Conservation (phyloP, 306 rosid species). For the Rosa persica region DNA sequence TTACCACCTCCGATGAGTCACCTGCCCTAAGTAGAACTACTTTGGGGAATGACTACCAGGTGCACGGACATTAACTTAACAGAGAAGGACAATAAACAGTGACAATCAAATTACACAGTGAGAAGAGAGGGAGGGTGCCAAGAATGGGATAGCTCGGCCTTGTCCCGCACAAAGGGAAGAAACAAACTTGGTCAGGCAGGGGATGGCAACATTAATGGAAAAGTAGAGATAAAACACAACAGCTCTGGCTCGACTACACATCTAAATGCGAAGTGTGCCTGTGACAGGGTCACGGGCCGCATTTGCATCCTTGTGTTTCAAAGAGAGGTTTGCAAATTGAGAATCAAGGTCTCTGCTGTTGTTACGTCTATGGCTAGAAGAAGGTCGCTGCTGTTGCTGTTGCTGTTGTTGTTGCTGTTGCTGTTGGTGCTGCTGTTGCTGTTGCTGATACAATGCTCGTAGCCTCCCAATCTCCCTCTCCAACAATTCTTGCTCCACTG, state of each 20-base stretch:
- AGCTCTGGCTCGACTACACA: constrained; percentile 35
- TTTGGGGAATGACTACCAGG: constrained; percentile 81
- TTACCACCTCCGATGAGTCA: constrained; percentile 90
- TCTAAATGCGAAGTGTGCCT: constrained; percentile 71
- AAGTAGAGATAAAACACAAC: constrained; percentile 35
- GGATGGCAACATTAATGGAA: constrained; percentile 29
- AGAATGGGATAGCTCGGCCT: constrained; percentile 55
- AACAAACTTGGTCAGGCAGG: constrained; percentile 34
- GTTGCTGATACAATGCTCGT: constrained; percentile 68
- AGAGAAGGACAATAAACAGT: constrained; percentile 37
- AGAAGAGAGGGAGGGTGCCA: constrained; percentile 34
- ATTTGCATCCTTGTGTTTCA: constrained; percentile 77
- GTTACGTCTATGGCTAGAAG: constrained; percentile 73
- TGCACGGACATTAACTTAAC: constrained; percentile 55
- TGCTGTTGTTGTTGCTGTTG: constrained; percentile 42
- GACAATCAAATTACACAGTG: constrained; percentile 42
- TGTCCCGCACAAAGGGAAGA: constrained; percentile 46
- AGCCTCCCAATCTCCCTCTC: constrained; percentile 97
- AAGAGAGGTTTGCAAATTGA: constrained; percentile 79
- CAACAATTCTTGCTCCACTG: constrained; percentile 99
- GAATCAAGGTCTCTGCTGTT: constrained; percentile 94
- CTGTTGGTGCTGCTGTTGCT: constrained; percentile 50
- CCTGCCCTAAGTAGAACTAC: constrained; percentile 46
- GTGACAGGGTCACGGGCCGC: constrained; percentile 69
- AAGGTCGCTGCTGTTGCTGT: constrained; percentile 59